Conservation (phyloP, 148 eudicot species). For the Rhododendron kiyosumense region DNA sequence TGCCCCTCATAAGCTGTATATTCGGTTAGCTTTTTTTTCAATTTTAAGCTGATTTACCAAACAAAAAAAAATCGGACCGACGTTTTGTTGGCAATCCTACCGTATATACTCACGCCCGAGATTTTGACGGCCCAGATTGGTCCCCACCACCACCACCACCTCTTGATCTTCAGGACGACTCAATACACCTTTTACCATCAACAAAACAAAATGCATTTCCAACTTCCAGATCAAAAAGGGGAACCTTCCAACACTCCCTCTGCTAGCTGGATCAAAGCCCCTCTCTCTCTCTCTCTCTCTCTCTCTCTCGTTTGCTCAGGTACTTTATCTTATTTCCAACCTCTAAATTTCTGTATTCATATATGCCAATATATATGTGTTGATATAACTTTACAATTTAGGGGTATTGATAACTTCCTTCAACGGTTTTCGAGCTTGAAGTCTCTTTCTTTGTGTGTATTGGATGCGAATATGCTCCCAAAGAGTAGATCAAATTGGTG, state of each 20-base stretch:
- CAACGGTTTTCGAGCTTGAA: constrained; percentile 7
- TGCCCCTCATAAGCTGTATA: no score
- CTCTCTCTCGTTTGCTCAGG: constrained; percentile 24
- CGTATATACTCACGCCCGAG: neutral
- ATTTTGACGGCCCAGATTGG: neutral
- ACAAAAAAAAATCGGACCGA: neutral
- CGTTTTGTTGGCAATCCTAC: neutral
- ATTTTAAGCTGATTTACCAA: no score
- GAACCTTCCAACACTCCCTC: neutral
- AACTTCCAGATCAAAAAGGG: neutral
- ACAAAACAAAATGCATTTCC: neutral
- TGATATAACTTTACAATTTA: neutral
- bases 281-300: neutral
- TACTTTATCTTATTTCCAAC: constrained; percentile 5
- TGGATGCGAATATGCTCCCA: neutral
- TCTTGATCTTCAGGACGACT: neutral
- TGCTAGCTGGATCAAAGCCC: neutral
- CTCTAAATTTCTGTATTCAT: neutral
- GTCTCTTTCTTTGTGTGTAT: neutral
- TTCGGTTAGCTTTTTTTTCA: no score
- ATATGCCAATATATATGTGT: neutral
- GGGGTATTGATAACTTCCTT: neutral
- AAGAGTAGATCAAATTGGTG: neutral
- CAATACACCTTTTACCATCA: neutral
- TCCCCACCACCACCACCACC: neutral